Base-by-base conservation (phyloP, 495 filamentous ascomycete genomes). In the Podospora conica region DNA sequence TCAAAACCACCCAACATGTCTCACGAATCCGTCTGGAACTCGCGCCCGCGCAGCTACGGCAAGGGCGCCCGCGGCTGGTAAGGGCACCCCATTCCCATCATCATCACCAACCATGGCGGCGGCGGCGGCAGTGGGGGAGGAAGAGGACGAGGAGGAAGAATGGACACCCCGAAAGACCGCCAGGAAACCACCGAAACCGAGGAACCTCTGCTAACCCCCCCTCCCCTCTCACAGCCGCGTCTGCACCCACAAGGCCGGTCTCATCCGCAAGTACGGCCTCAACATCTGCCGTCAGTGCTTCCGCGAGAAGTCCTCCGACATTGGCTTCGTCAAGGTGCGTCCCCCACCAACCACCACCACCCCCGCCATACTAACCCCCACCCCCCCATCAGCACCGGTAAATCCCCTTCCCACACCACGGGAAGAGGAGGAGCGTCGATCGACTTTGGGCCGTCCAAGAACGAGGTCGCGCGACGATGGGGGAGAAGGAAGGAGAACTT, bases 261-360 rank as follows among this genome's bases (percentile, higher is more conserved):
- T 97, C 68, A 94, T 97, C 87, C 91, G 93, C 85, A 97, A 97
- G 84, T 97, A 97, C 85, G 93, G 93, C 79, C 87, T 98, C 77
- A 93, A 97, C 84, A 94, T 98, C 87, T 97, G 94, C 90, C 91
- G 93, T 87, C 93, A 98, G 84, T 98, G 95, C 89, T 98, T 98
- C 88, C 84, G 95, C 77, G 95, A 98, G 88, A 97, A 98, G 88
- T 84, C 88, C 70, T 74, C 84, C 77, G 94, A 97, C 80, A 97
- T 98, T 81, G 95, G 95, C 74, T 98, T 98, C 86, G 83, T 88
- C 83, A 98, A 98, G 93, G 94, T 94, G 84, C 80, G 85, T 61
- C 27, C 53, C 9, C 11, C 40, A n/a, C 53, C 59, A 65, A n/a
- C 60, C 48, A 61, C 40, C 21, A 61, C 33, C 33, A n/a, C 59